These are phyloP conservation scores for Diaporthe capsici DNA, from an alignment of 2,329 filamentous ascomycete species.

Conservation along the genomic window DNA sequence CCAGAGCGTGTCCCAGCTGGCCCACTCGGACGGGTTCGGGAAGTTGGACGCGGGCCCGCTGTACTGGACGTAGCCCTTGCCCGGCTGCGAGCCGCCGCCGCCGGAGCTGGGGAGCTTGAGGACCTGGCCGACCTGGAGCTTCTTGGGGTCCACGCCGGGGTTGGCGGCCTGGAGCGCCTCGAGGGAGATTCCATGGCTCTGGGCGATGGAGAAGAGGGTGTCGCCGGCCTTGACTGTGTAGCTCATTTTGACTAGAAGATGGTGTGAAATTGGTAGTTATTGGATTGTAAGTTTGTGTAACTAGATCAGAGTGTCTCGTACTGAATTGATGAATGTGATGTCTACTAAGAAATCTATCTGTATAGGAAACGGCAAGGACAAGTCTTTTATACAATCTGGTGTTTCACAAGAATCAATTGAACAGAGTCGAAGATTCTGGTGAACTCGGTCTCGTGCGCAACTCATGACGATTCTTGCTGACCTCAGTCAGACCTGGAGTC, in stretches of 20 bases:
- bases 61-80: conserved; percentile 22
- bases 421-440: background rate
- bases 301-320: background rate
- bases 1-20: conserved; percentile 10
- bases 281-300: background rate
- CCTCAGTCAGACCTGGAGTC: background rate
- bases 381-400: background rate
- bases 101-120: background rate
- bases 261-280: background rate
- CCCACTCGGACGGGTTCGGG: conserved; percentile 12
- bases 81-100: background rate
- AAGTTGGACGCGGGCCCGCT: conserved; percentile 19
- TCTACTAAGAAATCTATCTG: background rate
- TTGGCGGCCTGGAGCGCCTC: conserved; percentile 18
- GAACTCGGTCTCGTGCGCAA: background rate
- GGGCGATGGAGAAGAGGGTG: conserved; percentile 22
- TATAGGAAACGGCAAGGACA: background rate
- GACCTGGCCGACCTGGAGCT: conserved; percentile 21
- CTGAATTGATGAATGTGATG: background rate
- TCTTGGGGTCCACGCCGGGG: conserved; percentile 17
- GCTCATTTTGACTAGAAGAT: conserved; percentile 5
- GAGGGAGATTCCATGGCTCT: conserved; percentile 11
- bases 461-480: background rate
- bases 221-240: conserved; percentile 25
- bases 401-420: background rate